Percentiles rank a stretch among this genome's conserved stretches.
Conservation (phyloP, 2,329 filamentous ascomycete genomes). For the Aspergillus transmontanensis region DNA sequence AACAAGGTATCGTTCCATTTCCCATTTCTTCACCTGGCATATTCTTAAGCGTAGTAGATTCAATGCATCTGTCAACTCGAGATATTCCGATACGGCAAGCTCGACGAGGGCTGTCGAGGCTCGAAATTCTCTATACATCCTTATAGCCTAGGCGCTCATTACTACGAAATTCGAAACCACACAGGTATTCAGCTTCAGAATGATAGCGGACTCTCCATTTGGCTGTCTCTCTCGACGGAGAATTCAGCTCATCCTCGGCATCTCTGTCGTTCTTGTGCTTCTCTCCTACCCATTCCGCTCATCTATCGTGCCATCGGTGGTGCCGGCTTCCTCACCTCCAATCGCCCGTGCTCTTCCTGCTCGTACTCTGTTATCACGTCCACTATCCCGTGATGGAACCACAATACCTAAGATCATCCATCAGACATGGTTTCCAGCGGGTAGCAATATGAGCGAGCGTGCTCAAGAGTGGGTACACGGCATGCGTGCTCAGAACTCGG, state of each 20-base stretch:
- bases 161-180: background rate
- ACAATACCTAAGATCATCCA: constrained; percentile 25
- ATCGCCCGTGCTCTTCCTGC: constrained; percentile 11
- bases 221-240: background rate
- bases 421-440: constrained; percentile 26
- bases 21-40: background rate
- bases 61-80: background rate
- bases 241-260: background rate
- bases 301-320: background rate
- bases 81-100: background rate
- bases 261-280: background rate
- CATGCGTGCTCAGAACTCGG: constrained; percentile 16
- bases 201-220: background rate
- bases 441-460: constrained; percentile 24
- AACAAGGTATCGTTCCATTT: background rate
- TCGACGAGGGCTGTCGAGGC: background rate
- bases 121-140: background rate
- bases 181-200: background rate
- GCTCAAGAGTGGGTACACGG: constrained; percentile 22
- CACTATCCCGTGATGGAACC: constrained; percentile 13
- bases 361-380: constrained; percentile 16
- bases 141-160: background rate
- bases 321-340: background rate
- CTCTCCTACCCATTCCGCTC: constrained; percentile 8
- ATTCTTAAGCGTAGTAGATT: background rate